Evolutionary conservation across 2,329 filamentous ascomycete species (phyloP).

Genomic region (Alternaria infectoria): DNA sequence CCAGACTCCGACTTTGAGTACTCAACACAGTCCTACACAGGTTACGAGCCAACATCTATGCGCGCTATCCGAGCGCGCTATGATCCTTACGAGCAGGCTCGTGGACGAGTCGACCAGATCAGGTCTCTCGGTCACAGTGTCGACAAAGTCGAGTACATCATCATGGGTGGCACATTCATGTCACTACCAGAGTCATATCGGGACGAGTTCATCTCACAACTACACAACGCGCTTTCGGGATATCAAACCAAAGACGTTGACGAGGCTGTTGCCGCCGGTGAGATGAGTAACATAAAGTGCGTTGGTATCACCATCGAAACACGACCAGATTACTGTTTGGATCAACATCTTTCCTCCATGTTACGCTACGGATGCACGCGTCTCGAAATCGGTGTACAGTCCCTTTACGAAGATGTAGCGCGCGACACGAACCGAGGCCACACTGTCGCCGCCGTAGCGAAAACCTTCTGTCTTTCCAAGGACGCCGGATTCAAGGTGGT

Average conservation of each 20-base stretch:
- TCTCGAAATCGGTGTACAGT: constrained; percentile 93
- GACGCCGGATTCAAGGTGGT: constrained; percentile 99
- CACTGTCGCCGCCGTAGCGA: constrained; percentile 91
- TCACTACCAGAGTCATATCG: constrained; percentile 87
- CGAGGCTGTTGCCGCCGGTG: constrained; percentile 90
- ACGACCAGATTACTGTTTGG: constrained; percentile 92
- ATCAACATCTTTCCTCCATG: constrained; percentile 95
- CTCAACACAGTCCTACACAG: constrained; percentile 97
- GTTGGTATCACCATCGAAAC: constrained; percentile 99
- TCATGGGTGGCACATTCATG: constrained; percentile 99
- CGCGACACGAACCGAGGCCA: constrained; percentile 96
- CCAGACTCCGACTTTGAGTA: constrained; percentile 99
- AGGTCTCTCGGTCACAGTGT: constrained; percentile 95
- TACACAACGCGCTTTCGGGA: constrained; percentile 95
- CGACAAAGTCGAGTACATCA: constrained; percentile 99
- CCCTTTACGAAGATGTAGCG: constrained; percentile 97
- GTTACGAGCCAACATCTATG: constrained; percentile 98
- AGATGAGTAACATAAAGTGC: constrained; percentile 97
- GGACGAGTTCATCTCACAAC: constrained; percentile 90
- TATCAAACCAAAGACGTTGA: constrained; percentile 95
- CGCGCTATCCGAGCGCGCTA: constrained; percentile 95
- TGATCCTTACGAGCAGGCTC: constrained; percentile 96
- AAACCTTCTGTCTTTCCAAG: constrained; percentile 97
- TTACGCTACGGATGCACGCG: constrained; percentile 96
- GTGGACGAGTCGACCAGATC: constrained; percentile 95